Base-by-base conservation (phyloP, 2,329 filamentous ascomycete genomes). In the Plectosphaerella cucumerina region DNA sequence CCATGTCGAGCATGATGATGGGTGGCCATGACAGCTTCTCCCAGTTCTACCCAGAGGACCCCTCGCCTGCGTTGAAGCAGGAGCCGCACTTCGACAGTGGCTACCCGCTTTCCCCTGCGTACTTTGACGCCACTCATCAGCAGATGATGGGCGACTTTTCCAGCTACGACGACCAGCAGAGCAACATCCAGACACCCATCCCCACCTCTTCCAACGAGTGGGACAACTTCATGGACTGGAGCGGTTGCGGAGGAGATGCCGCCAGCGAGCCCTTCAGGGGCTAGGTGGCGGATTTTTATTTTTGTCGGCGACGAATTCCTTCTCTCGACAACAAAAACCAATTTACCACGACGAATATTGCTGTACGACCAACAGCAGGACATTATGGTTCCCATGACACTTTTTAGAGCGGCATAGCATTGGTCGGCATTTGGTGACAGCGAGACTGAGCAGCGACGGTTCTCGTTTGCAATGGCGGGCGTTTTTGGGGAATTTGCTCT, bases 1-100 rank as follows among this genome's bases (percentile, higher is more conserved):
- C 61, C 1, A 54, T 58, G 50, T 41, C 50, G 10, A 44, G 46
- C 4, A 42, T 55, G 22, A 51, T 56, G 4, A 44, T 56, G 47
- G 54, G 50, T 1, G 35, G 42, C 22, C 21, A 20, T 1, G 22
- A 20, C 6, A 4, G 10, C n/a, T 18, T 42, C n/a, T 18, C 35
- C 12, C 33, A 35, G 18, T 48, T 31, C 23, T 42, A 48, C 11
- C 35, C 47, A 2, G 37, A 48, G 14, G 33, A 39, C 3, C 14
- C 45, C 2, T 10, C 22, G 5, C 35, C 35, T 6, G 17, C n/a
- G 18, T 20, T 39, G 18, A 47, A 47, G 45, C 45, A 23, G 6
- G 45, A 47, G 34, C 34, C 34, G 15, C n/a, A 14, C 6, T 18
- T 22, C 3, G 15, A 11, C 12, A 2, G 15, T 12, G 18, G 23